These are phyloP conservation scores for Avicennia marina DNA, from an alignment of 257 asterid species.

Conservation along the genomic window DNA sequence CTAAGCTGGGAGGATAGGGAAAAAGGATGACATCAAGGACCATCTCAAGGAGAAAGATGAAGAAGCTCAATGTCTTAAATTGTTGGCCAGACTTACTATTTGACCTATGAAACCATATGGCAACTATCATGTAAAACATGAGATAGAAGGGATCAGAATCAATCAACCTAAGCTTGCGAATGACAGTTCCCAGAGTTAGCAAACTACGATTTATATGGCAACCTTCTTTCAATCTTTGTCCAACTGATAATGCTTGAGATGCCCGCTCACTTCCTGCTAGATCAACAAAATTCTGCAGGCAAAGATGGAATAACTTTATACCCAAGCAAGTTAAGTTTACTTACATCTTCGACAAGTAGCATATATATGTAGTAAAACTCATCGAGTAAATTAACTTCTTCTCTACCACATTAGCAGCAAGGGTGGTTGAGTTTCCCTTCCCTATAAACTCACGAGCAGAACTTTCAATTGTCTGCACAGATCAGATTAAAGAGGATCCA, in stretches of 20 bases:
- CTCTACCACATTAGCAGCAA: conserved; percentile 93
- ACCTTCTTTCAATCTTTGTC: conserved; percentile 75
- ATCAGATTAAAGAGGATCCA: conserved; percentile 13
- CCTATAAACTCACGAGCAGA: conserved; percentile 95
- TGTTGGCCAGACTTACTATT: too few species aligned
- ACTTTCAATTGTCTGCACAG: conserved; percentile 86
- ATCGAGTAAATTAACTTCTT: conserved; percentile 16
- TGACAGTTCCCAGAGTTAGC: conserved; percentile 67
- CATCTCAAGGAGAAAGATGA: too few species aligned
- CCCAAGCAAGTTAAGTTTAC: conserved; percentile 8
- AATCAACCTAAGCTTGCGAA: conserved; percentile 54
- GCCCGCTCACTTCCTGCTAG: conserved; percentile 93
- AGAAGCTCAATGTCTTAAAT: too few species aligned
- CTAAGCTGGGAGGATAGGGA: too few species aligned
- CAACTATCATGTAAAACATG: too few species aligned
- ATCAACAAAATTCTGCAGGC: conserved; percentile 62
- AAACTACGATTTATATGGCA: conserved; percentile 89
- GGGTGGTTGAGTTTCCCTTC: conserved; percentile 92
- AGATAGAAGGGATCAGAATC: not conserved
- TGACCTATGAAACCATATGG: not conserved
- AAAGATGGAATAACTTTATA: conserved; percentile 17
- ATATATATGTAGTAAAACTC: conserved; percentile 12
- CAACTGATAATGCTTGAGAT: conserved; percentile 67
- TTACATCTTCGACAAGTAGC: conserved; percentile 16
- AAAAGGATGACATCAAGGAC: too few species aligned